Evolutionary conservation across 208 protist species (phyloP).

Genomic region (Crithidia acanthocephali): DNA sequence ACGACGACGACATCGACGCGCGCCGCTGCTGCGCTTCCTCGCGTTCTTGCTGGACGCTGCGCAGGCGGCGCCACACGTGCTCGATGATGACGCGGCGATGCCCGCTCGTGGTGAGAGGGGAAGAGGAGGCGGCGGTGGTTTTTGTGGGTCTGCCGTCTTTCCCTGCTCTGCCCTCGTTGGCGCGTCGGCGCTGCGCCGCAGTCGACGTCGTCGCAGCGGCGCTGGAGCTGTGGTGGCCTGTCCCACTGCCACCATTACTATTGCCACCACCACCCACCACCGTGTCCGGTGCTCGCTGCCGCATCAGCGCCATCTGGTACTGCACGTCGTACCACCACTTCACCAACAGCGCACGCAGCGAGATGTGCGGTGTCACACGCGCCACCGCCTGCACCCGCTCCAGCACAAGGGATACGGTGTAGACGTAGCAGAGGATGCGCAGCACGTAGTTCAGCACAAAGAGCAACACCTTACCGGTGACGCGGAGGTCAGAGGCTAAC

Average conservation of each 20-base stretch:
- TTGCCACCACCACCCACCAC: neutral
- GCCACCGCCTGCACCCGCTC: slow-evolving; percentile 16
- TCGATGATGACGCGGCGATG: slow-evolving; percentile 25
- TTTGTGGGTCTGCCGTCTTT: no score
- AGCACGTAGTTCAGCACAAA: slow-evolving; percentile 12
- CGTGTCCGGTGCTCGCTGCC: neutral
- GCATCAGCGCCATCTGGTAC: slow-evolving; percentile 15
- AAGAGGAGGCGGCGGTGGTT: neutral
- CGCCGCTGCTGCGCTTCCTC: neutral
- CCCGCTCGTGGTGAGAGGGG: neutral
- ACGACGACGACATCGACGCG: neutral
- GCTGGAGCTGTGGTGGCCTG: neutral
- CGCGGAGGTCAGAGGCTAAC: neutral
- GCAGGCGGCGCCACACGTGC: slow-evolving; percentile 19
- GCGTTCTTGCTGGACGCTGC: slow-evolving; percentile 8
- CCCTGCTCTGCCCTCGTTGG: no score
- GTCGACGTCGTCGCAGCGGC: no score
- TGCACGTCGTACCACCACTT: slow-evolving; percentile 36
- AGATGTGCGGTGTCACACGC: slow-evolving; percentile 8
- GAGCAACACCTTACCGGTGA: slow-evolving; percentile 1
- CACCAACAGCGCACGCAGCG: slow-evolving; percentile 11
- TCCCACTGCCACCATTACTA: neutral
- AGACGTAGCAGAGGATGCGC: slow-evolving; percentile 5
- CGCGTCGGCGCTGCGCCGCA: no score
- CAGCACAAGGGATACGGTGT: slow-evolving; percentile 6